These are phyloP conservation scores for Adansonia gregorii DNA, from an alignment of 441 rosid genomes.

Conservation along the genomic window DNA sequence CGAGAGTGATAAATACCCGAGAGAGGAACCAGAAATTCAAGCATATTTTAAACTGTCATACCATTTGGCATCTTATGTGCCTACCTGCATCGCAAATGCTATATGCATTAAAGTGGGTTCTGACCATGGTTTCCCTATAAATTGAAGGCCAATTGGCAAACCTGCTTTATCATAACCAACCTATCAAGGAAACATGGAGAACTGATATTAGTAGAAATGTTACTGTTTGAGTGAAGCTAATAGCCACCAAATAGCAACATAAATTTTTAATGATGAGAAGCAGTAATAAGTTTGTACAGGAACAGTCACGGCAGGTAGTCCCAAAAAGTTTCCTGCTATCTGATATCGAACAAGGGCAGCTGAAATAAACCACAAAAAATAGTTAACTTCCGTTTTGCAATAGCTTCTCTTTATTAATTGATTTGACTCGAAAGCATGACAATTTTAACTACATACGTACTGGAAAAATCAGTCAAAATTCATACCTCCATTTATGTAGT, in stretches of 20 bases:
- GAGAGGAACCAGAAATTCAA: not conserved
- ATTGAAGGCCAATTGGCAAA: slow-evolving; percentile 75
- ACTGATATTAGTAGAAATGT: not conserved
- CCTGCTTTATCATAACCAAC: slow-evolving; percentile 71
- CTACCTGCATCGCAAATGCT: slow-evolving; percentile 71
- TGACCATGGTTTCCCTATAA: slow-evolving; percentile 81
- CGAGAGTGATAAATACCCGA: not conserved
- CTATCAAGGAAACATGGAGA: slow-evolving; percentile 29
- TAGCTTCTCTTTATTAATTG: not conserved
- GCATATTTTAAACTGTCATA: not conserved
- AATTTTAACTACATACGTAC: not conserved
- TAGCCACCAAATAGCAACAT: not conserved
- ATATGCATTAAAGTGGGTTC: slow-evolving; percentile 64
- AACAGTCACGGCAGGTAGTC: slow-evolving; percentile 58
- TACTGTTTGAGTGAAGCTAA: not conserved
- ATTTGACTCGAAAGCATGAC: not conserved
- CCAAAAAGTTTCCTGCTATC: slow-evolving; percentile 79
- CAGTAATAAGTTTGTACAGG: slow-evolving; percentile 35
- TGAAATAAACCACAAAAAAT: slow-evolving; percentile 32
- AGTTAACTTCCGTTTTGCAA: slow-evolving; percentile 3
- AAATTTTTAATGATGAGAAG: not conserved
- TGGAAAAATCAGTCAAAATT: not conserved
- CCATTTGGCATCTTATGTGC: not conserved
- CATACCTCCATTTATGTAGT: slow-evolving; percentile 77
- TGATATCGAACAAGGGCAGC: slow-evolving; percentile 74